Percentiles rank a stretch among this genome's conserved stretches.
Conservation (phyloP, 805 yeast genomes). For the Kluyveromyces aestuarii region DNA sequence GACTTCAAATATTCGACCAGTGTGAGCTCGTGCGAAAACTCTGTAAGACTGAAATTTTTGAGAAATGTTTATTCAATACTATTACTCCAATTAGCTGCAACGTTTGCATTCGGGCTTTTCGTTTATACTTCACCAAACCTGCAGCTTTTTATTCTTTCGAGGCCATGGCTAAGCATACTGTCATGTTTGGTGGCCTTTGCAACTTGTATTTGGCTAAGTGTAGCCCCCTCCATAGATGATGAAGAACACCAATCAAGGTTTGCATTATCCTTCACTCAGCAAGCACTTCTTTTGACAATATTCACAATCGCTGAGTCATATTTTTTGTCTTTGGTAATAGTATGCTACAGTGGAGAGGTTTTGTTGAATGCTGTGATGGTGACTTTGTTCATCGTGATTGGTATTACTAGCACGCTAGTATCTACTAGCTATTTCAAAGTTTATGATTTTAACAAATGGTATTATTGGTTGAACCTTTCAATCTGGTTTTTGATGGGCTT, state of each 20-base stretch:
- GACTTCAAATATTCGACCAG: conserved; percentile 77
- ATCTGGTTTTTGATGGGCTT: conserved; percentile 64
- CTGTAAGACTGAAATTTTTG: conserved; percentile 65
- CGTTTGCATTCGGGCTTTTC: conserved; percentile 34
- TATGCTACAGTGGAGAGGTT: conserved; percentile 51
- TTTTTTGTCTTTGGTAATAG: conserved; percentile 56
- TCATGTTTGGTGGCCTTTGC: conserved; percentile 53
- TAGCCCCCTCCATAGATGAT: conserved; percentile 51
- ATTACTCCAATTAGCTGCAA: conserved; percentile 51
- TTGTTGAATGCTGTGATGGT: conserved; percentile 64
- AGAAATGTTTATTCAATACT: conserved; percentile 73
- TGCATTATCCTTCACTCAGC: conserved; percentile 18
- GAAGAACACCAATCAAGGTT: conserved; percentile 46
- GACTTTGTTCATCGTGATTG: conserved; percentile 63
- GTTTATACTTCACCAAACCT: conserved; percentile 12
- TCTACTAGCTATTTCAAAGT: conserved; percentile 36
- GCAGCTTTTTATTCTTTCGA: conserved; percentile 43
- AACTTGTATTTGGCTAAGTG: conserved; percentile 51
- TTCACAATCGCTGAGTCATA: conserved; percentile 74
- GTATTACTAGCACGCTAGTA: conserved; percentile 66
- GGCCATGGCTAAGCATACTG: conserved; percentile 51
- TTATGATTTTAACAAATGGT: conserved; percentile 8
- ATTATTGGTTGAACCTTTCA: conserved; percentile 36
- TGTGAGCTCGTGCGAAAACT: conserved; percentile 69
- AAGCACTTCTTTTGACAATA: conserved; percentile 43